phyloP scores from a whole-genome alignment of 2,329 filamentous ascomycete species.

The Scedosporium apiospermum region DNA sequence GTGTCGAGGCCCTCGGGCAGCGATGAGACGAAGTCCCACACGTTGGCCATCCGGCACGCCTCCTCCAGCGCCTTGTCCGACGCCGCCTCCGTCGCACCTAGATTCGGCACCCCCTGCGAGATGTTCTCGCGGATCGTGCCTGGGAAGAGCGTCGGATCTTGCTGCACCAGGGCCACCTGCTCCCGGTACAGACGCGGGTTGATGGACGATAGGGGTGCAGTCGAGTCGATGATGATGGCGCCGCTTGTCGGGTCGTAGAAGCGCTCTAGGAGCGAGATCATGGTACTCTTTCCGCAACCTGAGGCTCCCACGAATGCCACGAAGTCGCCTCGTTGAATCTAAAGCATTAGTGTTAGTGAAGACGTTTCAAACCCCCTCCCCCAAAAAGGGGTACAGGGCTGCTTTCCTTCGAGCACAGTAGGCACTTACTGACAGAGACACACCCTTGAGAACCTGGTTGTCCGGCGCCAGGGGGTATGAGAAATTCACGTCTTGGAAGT shows the following conservation, averaged over 20 bases:
- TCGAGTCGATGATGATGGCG: conserved; percentile 18
- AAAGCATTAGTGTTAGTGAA: not conserved
- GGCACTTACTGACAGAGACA: conserved; percentile 24
- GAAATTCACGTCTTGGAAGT: conserved; percentile 42
- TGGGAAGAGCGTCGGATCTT: conserved; percentile 32
- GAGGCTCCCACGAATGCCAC: conserved; percentile 47
- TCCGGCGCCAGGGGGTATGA: conserved; percentile 39
- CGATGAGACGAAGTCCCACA: conserved; percentile 43
- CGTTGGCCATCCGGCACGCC: conserved; percentile 45
- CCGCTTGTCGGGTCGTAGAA: conserved; percentile 29
- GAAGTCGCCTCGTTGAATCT: conserved; percentile 35
- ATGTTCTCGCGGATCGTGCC: conserved; percentile 49
- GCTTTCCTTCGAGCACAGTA: not conserved
- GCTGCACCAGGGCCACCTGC: conserved; percentile 28
- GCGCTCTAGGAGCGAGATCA: conserved; percentile 40
- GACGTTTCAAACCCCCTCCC: not conserved
- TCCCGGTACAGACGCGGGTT: conserved; percentile 21
- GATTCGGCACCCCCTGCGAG: conserved; percentile 26
- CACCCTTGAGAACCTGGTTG: conserved; percentile 25
- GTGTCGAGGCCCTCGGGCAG: conserved; percentile 54
- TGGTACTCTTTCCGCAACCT: conserved; percentile 51
- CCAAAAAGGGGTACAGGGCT: not conserved
- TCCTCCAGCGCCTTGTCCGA: conserved; percentile 31
- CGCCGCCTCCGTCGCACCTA: conserved; percentile 7
- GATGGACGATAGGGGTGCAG: conserved; percentile 17